A percentile compares a stretch with the other conserved stretches of the same genome.
These are phyloP conservation scores for Tothia fuscella DNA, from an alignment of 2,329 filamentous ascomycete genomes.

Conservation along the genomic window DNA sequence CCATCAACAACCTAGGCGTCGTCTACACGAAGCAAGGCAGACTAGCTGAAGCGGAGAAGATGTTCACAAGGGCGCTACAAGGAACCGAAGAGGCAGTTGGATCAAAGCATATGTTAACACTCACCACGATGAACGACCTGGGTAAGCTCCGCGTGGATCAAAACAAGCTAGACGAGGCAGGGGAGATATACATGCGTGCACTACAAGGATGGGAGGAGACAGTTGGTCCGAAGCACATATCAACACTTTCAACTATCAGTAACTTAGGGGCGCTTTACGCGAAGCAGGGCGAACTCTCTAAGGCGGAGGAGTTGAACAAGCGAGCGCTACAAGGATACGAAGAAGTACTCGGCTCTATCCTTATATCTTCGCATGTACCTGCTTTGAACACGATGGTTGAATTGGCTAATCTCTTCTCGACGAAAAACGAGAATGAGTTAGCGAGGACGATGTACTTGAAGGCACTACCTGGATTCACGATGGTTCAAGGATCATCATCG, in stretches of 20 bases:
- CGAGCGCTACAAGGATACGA: conserved; percentile 8
- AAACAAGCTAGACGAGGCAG: conserved; percentile 9
- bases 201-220: conserved; percentile 12
- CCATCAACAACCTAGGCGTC: background rate
- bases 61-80: conserved; percentile 8
- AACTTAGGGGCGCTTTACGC: background rate
- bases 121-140: conserved; percentile 2
- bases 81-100: background rate
- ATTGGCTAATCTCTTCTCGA: conserved; percentile 1
- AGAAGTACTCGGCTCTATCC: background rate
- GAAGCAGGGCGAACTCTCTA: conserved; percentile 1
- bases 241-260: background rate
- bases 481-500: too few relatives aligned
- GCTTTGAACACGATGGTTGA: conserved; percentile 1
- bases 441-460: background rate
- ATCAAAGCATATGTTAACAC: conserved; percentile 1
- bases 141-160: conserved; percentile 1
- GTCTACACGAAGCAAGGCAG: conserved; percentile 1
- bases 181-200: conserved; percentile 13
- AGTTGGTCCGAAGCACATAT: conserved; percentile 6
- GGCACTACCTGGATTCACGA: background rate
- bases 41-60: conserved; percentile 8
- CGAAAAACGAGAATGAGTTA: background rate
- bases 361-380: background rate
- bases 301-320: conserved; percentile 9